A percentile compares a stretch with the other conserved stretches of the same genome.
Evolutionary conservation across 108 stramenopile genomes (phyloP).

Genomic region (Nitzschia palea): DNA sequence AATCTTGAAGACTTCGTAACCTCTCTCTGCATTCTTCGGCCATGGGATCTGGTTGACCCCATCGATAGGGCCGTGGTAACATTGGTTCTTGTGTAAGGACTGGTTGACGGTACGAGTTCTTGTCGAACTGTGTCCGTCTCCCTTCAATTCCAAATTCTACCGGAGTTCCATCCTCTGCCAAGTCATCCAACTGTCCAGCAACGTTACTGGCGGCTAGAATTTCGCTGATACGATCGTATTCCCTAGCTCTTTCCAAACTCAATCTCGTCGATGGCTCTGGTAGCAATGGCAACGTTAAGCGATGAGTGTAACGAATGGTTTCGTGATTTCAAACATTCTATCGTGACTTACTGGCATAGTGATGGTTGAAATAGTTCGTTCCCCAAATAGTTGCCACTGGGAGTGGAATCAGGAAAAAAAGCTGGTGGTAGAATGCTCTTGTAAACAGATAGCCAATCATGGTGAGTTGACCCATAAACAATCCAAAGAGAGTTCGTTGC

Average conservation of each 20-base stretch:
- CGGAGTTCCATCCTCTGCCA: background rate
- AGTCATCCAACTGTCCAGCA: background rate
- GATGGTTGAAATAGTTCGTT: constrained; percentile 53
- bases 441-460: constrained; percentile 81
- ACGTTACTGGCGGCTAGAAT: constrained; percentile 21
- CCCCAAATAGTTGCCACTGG: constrained; percentile 70
- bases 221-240: constrained; percentile 70
- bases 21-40: constrained; percentile 18
- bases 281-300: background rate
- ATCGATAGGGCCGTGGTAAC: constrained; percentile 58
- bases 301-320: no score
- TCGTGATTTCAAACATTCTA: background rate
- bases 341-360: constrained; percentile 46
- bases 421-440: constrained; percentile 53
- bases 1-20: constrained; percentile 17
- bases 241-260: constrained; percentile 82
- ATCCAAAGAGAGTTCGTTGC: constrained; percentile 75
- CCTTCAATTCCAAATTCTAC: constrained; percentile 34
- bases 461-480: constrained; percentile 81
- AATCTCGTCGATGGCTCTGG: constrained; percentile 63
- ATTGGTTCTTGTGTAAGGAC: constrained; percentile 70
- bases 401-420: constrained; percentile 59
- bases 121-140: constrained; percentile 54
- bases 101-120: constrained; percentile 80
- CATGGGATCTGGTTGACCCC: constrained; percentile 37